These are phyloP conservation scores for Haplosporangium sp. DNA, from an alignment of 371 early-diverging fungal species.

Conservation along the genomic window DNA sequence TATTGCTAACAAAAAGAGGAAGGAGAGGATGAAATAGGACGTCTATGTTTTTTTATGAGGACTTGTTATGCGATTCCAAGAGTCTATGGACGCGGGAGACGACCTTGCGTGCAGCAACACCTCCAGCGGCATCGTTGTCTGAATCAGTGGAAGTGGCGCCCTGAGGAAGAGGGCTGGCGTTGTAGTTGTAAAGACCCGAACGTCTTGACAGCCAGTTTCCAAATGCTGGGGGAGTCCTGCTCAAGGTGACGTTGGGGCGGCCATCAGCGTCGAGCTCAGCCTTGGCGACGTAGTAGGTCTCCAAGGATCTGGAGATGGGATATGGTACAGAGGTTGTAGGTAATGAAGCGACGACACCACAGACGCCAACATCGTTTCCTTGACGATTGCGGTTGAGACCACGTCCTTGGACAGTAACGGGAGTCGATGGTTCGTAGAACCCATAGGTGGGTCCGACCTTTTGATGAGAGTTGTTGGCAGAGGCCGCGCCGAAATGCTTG, in stretches of 20 bases:
- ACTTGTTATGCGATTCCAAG: conserved; percentile 36
- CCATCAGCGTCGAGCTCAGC: conserved; percentile 72
- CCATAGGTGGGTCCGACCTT: conserved; percentile 55
- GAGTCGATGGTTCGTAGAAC: conserved; percentile 52
- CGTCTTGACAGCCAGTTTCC: conserved; percentile 27
- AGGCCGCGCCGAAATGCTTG: conserved; percentile 37
- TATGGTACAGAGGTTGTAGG: conserved; percentile 54
- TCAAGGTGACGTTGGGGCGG: conserved; percentile 66
- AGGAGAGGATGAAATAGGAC: background rate
- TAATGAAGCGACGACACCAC: conserved; percentile 74
- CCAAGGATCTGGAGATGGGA: conserved; percentile 54
- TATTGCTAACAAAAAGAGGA: conserved; percentile 12
- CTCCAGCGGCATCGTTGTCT: conserved; percentile 1
- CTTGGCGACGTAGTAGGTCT: conserved; percentile 71
- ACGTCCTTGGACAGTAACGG: conserved; percentile 70
- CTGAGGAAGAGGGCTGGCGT: conserved; percentile 23
- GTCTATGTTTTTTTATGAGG: background rate
- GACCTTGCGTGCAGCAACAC: conserved; percentile 16
- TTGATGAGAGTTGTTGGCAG: conserved; percentile 31
- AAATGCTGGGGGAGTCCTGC: conserved; percentile 13
- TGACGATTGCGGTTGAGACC: conserved; percentile 62
- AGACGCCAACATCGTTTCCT: conserved; percentile 72
- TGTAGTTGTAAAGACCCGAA: conserved; percentile 11
- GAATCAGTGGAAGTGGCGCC: conserved; percentile 17
- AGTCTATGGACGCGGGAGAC: conserved; percentile 41